Conservation (phyloP, 2,329 filamentous ascomycete species). For the Colletotrichum sp. region DNA sequence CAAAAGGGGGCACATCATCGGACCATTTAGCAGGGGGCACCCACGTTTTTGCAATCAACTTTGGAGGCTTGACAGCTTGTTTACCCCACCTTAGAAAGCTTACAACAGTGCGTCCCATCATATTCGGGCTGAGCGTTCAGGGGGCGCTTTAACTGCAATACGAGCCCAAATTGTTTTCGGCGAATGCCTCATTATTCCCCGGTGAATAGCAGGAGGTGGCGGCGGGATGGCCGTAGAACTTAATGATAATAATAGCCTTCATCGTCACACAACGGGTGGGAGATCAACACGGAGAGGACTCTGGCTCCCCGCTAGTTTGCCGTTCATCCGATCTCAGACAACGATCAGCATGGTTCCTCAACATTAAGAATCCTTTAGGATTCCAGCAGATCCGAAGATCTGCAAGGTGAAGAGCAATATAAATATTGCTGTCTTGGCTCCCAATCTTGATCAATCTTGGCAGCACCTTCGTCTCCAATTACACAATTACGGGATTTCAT, state of each 20-base stretch:
- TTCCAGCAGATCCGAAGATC: background rate
- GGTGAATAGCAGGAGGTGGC: background rate
- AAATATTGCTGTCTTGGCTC: background rate
- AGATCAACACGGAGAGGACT: background rate
- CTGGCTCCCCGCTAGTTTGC: background rate
- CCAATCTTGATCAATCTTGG: background rate
- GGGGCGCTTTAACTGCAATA: background rate
- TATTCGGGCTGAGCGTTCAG: background rate
- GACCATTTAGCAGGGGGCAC: background rate
- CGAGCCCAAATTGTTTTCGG: background rate
- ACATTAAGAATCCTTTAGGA: background rate
- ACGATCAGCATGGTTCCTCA: background rate
- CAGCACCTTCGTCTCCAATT: background rate
- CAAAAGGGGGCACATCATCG: background rate
- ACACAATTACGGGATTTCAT: background rate
- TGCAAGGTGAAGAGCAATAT: background rate
- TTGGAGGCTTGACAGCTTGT: background rate
- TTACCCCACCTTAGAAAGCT: background rate
- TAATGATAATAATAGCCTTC: background rate
- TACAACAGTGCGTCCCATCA: background rate
- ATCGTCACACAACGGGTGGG: background rate
- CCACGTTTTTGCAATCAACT: background rate
- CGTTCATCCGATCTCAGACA: background rate
- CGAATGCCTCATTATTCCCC: background rate
- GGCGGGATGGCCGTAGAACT: background rate